Evolutionary conservation across 2,329 filamentous ascomycete genomes (phyloP), one percentile per base, ranked within the genome.

Genomic region (Xylariaceae sp.): DNA sequence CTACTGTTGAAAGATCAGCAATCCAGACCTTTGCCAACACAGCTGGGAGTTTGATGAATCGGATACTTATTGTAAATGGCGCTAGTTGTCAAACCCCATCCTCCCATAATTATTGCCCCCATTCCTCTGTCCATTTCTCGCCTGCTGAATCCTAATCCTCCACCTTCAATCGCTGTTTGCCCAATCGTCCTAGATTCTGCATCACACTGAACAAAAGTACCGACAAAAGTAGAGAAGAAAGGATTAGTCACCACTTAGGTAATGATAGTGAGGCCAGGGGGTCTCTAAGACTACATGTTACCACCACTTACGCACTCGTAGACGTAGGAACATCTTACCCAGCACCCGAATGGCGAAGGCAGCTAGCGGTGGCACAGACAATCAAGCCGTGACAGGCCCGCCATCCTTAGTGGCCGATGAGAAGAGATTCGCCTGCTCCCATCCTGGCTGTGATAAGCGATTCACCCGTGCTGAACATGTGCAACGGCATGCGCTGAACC

Each of bases 381-480:
- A 28, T 6, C 51, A 23, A 19, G 36, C 26, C 12, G 43, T 17
- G 14, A 34, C 16, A 21, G 34, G 33, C 29, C 43, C 28, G 47
- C 41, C 24, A 19, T 47, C 17, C n/a, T n/a, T n/a, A n/a, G n/a
- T n/a, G 24, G 12, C 34, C 24, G 36, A 41, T 26, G 51, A 54
- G 37, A 57, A 48, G 54, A 47, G 43, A 24, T 68, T 67, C 40
- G 39, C 54, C 14, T 84, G 82, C 61, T 70, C 71, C 34, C 75
- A 77, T 64, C 71, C 75, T 6, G 76, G 74, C 26, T 86, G 83
- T 62, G 73, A 69, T 43, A 83, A 83, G 66, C 74, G 75, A 14
- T 86, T 86, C 67, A 83, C 82, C 21, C 76, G 84, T 6, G 77
- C 81, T 9, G 84, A 86, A 66, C 84, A 86, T 68, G 74, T 86